phyloP scores from a whole-genome alignment of 345 rosid species.

The Bruguiera sexangula region DNA sequence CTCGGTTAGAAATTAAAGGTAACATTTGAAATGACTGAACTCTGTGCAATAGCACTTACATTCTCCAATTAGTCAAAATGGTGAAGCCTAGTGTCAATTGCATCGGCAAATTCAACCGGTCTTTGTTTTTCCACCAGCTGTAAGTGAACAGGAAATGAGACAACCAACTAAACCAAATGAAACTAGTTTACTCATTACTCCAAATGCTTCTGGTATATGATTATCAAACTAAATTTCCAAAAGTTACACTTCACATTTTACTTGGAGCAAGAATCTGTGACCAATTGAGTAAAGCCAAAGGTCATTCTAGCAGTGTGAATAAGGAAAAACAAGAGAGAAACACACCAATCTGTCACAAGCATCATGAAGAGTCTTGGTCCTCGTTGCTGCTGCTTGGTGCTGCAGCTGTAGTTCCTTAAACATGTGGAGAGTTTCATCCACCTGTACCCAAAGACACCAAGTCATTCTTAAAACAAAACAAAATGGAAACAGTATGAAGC shows the following conservation, averaged over 20 bases:
- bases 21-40: slow-evolving; percentile 9
- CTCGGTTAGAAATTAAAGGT: background rate
- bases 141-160: slow-evolving; percentile 18
- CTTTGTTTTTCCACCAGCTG: slow-evolving; percentile 88
- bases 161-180: slow-evolving; percentile 6
- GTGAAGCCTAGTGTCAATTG: slow-evolving; percentile 86
- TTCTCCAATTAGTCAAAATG: slow-evolving; percentile 99
- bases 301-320: slow-evolving; percentile 1
- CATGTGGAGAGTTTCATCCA: slow-evolving; percentile 82
- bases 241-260: no score
- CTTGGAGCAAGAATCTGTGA: background rate
- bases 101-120: slow-evolving; percentile 86
- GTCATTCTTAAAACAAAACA: background rate
- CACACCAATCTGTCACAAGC: slow-evolving; percentile 90
- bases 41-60: slow-evolving; percentile 62
- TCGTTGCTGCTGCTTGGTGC: slow-evolving; percentile 87
- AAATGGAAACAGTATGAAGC: no score
- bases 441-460: slow-evolving; percentile 41
- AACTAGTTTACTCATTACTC: background rate
- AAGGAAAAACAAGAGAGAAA: slow-evolving; percentile 15
- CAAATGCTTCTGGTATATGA: background rate
- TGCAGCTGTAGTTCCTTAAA: slow-evolving; percentile 81
- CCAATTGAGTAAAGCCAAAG: background rate
- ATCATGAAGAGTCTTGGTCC: slow-evolving; percentile 98
- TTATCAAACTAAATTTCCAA: background rate